Base-by-base conservation (phyloP, 345 rosid species). In the Lumnitzera racemosa region DNA sequence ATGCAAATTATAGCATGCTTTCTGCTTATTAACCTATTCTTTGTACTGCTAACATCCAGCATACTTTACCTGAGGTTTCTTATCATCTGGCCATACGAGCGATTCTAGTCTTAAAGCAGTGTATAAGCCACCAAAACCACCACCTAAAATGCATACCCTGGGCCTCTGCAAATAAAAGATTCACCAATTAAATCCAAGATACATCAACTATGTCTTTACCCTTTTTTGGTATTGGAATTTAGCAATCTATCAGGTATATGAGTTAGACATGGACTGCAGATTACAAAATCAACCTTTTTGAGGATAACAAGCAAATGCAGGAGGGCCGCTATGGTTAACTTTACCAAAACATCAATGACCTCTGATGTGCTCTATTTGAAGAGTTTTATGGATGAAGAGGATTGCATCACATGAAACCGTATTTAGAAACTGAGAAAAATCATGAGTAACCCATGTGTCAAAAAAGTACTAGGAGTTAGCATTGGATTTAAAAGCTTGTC, bases 81-180 rank as follows among this genome's bases (percentile, higher is more conserved):
- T 92, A 76, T 74, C 82, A 47, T 82, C 88, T n/a, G 81, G 81
- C 96, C 98, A 92, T 10, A 72, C 74, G 57, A 92, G 94, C 11
- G 98, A 92, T 67, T 92, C 94, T 59, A 92, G 77, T 72, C 98
- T 77, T 73, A 92, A 71, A 65, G 98, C 96, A 62, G 98, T 87
- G 66, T 87, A 85, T 68, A 92, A 67, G 59, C 98, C 96, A 61
- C 96, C 96, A 81, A 92, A 92, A 47, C 90, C 95, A 65, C 95
- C 94, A 27, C 94, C 94, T 27, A 86, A 62, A 47, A 86, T 83
- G 57, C 89, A 83, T 24, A 86, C 78, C 59, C 84, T 74, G 12
- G 89, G 89, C 62, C 53, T 80, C 94, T 86, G 79, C 46, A 67
- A 66, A 46, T 41, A 46, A 46, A 63, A 47, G 20, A n/a, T 55